A percentile compares a stretch with the other conserved stretches of the same genome.
Conservation (phyloP, 192 early-diverging fungal genomes). For the Podila minutissima region DNA sequence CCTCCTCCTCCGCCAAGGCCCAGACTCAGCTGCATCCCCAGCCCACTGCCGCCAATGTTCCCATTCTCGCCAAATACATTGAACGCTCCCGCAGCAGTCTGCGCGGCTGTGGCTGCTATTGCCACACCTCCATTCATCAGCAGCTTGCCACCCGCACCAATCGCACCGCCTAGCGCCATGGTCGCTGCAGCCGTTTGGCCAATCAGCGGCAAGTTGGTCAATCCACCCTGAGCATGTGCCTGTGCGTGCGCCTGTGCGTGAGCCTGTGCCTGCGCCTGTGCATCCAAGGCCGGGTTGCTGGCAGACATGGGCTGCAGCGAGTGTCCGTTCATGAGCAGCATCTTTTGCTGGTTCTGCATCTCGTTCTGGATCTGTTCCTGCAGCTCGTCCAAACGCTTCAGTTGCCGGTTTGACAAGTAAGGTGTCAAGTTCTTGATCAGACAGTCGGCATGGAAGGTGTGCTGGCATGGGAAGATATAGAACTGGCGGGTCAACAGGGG, state of each 20-base stretch:
- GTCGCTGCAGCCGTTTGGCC: constrained; percentile 49
- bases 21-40: constrained; percentile 15
- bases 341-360: constrained; percentile 48
- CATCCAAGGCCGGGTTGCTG: constrained; percentile 22
- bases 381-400: constrained; percentile 63
- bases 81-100: constrained; percentile 54
- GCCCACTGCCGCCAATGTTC: neutral
- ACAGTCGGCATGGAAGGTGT: constrained; percentile 95
- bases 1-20: neutral
- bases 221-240: constrained; percentile 2
- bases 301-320: constrained; percentile 21
- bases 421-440: constrained; percentile 64
- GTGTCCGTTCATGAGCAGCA: constrained; percentile 32
- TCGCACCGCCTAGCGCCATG: constrained; percentile 41
- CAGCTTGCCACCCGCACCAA: constrained; percentile 43
- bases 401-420: constrained; percentile 48
- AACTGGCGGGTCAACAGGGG: constrained; percentile 89
- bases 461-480: constrained; percentile 96
- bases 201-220: constrained; percentile 21
- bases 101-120: constrained; percentile 32
- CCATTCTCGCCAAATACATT: constrained; percentile 51
- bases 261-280: neutral
- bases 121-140: constrained; percentile 48
- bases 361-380: constrained; percentile 68
- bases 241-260: constrained; percentile 1